Conservation (phyloP, 2,329 filamentous ascomycete genomes). For the Ophiostoma triangulosporum region DNA sequence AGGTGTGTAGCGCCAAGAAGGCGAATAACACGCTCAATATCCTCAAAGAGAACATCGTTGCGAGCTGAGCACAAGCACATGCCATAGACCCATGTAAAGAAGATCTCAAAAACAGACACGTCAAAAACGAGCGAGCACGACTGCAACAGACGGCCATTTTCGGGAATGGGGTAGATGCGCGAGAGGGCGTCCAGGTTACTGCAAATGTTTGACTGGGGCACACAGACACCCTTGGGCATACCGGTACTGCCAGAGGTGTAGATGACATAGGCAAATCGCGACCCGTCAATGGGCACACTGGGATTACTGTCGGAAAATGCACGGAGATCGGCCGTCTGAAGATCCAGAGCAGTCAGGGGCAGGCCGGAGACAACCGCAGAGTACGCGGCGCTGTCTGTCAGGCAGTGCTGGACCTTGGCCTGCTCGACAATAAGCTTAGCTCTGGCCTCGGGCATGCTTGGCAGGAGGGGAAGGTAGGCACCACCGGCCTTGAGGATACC, state of each 20-base stretch:
- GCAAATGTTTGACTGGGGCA: conserved; percentile 83
- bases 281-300: conserved; percentile 21
- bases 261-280: conserved; percentile 59
- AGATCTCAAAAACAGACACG: conserved; percentile 84
- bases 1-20: conserved; percentile 72
- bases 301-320: conserved; percentile 21
- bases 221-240: conserved; percentile 73
- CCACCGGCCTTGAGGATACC: conserved; percentile 74
- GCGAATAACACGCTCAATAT: conserved; percentile 60
- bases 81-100: conserved; percentile 88
- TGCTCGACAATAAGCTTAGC: conserved; percentile 67
- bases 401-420: conserved; percentile 48
- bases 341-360: conserved; percentile 18
- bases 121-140: conserved; percentile 94
- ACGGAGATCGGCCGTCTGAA: conserved; percentile 19
- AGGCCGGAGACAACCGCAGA: conserved; percentile 1
- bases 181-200: conserved; percentile 76
- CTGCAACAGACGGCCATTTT: conserved; percentile 54
- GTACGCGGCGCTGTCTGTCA: conserved; percentile 33
- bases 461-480: conserved; percentile 69
- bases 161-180: conserved; percentile 65
- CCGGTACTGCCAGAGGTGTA: conserved; percentile 85
- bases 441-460: conserved; percentile 55
- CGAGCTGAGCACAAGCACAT: conserved; percentile 74
- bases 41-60: conserved; percentile 72